Base-by-base conservation (phyloP, 306 rosid species). In the Acmispon strigosus region DNA sequence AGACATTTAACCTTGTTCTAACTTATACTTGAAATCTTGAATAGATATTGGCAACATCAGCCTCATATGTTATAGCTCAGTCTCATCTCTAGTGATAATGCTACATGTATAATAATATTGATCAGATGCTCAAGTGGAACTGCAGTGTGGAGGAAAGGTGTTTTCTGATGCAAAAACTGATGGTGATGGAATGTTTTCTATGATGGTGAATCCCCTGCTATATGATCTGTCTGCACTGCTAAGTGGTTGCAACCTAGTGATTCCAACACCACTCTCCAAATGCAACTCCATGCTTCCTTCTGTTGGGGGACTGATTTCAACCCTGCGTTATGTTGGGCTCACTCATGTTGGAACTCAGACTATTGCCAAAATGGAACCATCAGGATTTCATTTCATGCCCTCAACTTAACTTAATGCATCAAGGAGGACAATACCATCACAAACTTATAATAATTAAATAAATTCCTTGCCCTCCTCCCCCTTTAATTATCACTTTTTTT, bases 101-200 rank as follows among this genome's bases (percentile, higher is more conserved):
- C 17, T 37, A 16, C 5, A n/a, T 12, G 4, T 17, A 50, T 24
- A 20, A 17, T 51, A 22, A 67, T 69, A 10, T 78, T 66, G n/a
- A n/a, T 73, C 79, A 79, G 83, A 79, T 79, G 83, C 83, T 73
- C 9, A 73, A 60, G 75, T 79, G 42, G 27, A 79, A 52, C 54
- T 79, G 36, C 1, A n/a, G 17, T 79, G 83, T 52, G 83, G 76
- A 27, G 83, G 47, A 20, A 73, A 42, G 41, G 74, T 67, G 60
- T 0, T 66, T n/a, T 59, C 72, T 8, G 14, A 36, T 32, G 76
- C 67, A 51, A 67, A 12, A 73, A 73, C 76, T 0, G 10, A 67
- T 42, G 71, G 20, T 29, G 66, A 63, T 50, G 83, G 83, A 34
- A 67, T 3, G 7, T 79, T 79, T 61, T 66, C 76, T 1, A 73